These are phyloP conservation scores for Colletotrichum sp. DNA, from an alignment of 2,329 filamentous ascomycete species.

Conservation along the genomic window DNA sequence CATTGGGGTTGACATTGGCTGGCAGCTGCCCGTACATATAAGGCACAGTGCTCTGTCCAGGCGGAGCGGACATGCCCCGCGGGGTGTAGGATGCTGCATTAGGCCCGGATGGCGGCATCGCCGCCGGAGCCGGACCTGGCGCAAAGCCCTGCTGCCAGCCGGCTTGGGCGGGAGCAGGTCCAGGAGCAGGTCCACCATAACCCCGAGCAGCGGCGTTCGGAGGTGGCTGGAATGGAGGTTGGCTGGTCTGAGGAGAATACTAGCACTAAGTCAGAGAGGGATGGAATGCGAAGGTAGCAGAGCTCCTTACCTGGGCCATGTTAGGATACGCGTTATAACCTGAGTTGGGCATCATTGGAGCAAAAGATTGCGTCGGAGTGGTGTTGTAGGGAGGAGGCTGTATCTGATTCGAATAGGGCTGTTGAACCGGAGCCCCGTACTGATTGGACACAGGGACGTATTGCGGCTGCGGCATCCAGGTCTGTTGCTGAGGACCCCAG, in stretches of 20 bases:
- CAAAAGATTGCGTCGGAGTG: conserved; percentile 47
- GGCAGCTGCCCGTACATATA: conserved; percentile 85
- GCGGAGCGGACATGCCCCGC: conserved; percentile 31
- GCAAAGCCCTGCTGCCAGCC: conserved; percentile 43
- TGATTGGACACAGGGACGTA: conserved; percentile 53
- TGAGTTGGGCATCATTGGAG: conserved; percentile 42
- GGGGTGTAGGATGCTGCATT: conserved; percentile 29
- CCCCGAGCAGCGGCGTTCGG: conserved; percentile 36
- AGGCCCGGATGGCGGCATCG: conserved; percentile 24
- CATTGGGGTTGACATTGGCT: conserved; percentile 70
- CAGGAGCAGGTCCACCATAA: conserved; percentile 38
- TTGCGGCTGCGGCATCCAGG: conserved; percentile 62
- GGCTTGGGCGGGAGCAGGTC: conserved; percentile 31
- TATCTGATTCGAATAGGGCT: conserved; percentile 52
- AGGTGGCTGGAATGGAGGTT: conserved; percentile 11
- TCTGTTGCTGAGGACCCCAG: conserved; percentile 63
- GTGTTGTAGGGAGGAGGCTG: conserved; percentile 50
- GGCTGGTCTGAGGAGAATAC: conserved; percentile 26
- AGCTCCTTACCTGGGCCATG: conserved; percentile 49
- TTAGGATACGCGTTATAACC: conserved; percentile 52
- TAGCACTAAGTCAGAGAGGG: not conserved
- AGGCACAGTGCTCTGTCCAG: conserved; percentile 45
- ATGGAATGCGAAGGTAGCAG: not conserved
- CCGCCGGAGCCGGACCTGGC: conserved; percentile 32
- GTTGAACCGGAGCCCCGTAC: conserved; percentile 43